Percentiles rank a stretch among this genome's conserved stretches.
Conservation (phyloP, 306 rosid species). For the Abrus pulchellus region DNA sequence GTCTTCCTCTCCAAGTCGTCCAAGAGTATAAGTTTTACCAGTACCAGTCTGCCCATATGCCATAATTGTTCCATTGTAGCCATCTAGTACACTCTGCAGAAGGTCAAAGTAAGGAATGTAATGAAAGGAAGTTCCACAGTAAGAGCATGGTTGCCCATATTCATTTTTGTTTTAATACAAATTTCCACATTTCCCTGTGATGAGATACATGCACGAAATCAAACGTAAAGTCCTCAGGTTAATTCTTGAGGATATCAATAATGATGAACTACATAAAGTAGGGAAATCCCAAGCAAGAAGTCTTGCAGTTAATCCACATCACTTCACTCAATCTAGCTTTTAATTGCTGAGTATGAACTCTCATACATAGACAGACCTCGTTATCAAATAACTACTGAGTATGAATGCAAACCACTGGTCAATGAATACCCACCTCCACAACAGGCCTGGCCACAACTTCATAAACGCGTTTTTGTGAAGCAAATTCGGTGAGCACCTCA, state of each 20-base stretch:
- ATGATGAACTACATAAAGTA: constrained; percentile 15
- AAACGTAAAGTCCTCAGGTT: constrained; percentile 10
- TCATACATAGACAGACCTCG: constrained; percentile 11
- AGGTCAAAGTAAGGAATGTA: constrained; percentile 45
- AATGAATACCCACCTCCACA: constrained; percentile 80
- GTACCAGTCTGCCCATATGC: constrained; percentile 99
- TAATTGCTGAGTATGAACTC: constrained; percentile 17
- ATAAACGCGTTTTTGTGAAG: constrained; percentile 97
- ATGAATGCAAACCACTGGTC: constrained; percentile 28
- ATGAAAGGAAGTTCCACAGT: constrained; percentile 47
- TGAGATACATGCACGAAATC: constrained; percentile 38
- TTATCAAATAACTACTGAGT: constrained; percentile 34
- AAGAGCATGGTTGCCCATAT: constrained; percentile 14
- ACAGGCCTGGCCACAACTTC: constrained; percentile 99
- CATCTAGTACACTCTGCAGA: constrained; percentile 91
- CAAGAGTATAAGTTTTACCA: constrained; percentile 97
- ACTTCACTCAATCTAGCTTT: constrained; percentile 22
- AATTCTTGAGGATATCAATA: constrained; percentile 28
- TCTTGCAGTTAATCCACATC: not conserved
- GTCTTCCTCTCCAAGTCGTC: constrained; percentile 98
- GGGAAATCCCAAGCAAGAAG: constrained; percentile 20
- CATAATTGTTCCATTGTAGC: constrained; percentile 98
- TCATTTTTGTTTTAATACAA: constrained; percentile 18
- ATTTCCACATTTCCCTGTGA: constrained; percentile 11
- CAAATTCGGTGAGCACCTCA: constrained; percentile 96